phyloP scores from a whole-genome alignment of 139 green algal genomes.

The Prasinococcaceae sp. region DNA sequence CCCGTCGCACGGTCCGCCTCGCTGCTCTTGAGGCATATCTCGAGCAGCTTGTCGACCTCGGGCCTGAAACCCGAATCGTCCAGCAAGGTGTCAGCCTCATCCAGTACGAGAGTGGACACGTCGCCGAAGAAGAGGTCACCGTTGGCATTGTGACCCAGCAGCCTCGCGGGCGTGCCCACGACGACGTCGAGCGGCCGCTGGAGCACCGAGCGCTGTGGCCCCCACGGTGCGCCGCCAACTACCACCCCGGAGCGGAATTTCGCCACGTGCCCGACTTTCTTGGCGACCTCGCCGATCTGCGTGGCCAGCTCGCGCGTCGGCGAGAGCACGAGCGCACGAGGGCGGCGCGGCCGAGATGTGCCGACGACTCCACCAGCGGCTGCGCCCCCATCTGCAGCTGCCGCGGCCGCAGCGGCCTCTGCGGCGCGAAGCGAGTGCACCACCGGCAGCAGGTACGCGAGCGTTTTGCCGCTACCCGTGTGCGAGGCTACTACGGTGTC shows the following conservation, averaged over 20 bases:
- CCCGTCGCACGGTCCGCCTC: neutral
- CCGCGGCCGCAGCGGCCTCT: neutral
- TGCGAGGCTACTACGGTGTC: conserved; percentile 76
- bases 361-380: neutral
- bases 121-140: conserved; percentile 69
- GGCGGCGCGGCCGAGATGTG: conserved; percentile 38
- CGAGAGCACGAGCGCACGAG: conserved; percentile 63
- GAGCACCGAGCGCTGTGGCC: conserved; percentile 41
- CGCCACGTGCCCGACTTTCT: conserved; percentile 61
- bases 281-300: conserved; percentile 43
- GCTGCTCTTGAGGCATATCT: conserved; percentile 38
- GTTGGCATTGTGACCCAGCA: conserved; percentile 64
- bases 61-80: conserved; percentile 60
- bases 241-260: conserved; percentile 58
- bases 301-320: conserved; percentile 64
- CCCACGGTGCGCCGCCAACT: conserved; percentile 3
- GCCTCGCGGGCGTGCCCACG: conserved; percentile 62
- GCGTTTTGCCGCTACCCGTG: conserved; percentile 85
- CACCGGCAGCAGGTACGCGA: conserved; percentile 88
- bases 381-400: neutral
- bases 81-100: conserved; percentile 97
- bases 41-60: conserved; percentile 58
- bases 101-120: conserved; percentile 61
- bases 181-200: conserved; percentile 62
- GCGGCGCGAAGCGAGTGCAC: conserved; percentile 25